Percentiles rank a stretch among this genome's conserved stretches.
Conservation (phyloP, 805 yeast genomes). For the Monosporozyma solicola region DNA sequence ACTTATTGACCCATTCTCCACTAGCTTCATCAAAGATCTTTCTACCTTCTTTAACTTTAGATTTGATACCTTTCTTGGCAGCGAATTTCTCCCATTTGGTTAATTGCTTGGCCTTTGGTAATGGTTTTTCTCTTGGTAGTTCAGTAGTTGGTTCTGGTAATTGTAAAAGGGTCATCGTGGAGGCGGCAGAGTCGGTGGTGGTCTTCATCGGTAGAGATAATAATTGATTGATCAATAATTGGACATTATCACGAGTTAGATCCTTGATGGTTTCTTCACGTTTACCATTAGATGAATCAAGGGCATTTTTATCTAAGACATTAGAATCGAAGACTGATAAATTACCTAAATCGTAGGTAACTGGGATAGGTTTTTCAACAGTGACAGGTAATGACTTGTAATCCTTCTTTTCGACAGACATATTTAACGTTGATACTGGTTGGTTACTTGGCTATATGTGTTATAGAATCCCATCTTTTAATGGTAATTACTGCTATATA, state of each 20-base stretch:
- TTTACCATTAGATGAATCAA: slow-evolving; percentile 43
- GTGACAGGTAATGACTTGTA: slow-evolving; percentile 49
- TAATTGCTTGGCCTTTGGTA: slow-evolving; percentile 85
- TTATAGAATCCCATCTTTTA: neutral
- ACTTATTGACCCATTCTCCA: slow-evolving; percentile 95
- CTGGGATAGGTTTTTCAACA: slow-evolving; percentile 88
- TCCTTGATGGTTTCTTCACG: slow-evolving; percentile 57
- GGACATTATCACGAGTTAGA: slow-evolving; percentile 85
- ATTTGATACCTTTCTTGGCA: slow-evolving; percentile 84
- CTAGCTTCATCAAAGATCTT: slow-evolving; percentile 80
- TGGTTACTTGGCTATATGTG: neutral
- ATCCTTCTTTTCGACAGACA: slow-evolving; percentile 5
- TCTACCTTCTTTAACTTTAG: slow-evolving; percentile 85
- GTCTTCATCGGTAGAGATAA: slow-evolving; percentile 82
- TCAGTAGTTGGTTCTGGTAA: slow-evolving; percentile 76
- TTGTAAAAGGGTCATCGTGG: slow-evolving; percentile 62
- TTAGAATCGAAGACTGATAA: slow-evolving; percentile 84
- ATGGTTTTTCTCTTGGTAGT: slow-evolving; percentile 89
- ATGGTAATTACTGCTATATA: neutral
- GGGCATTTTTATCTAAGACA: slow-evolving; percentile 59
- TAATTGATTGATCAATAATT: slow-evolving; percentile 81
- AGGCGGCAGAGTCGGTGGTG: slow-evolving; percentile 63
- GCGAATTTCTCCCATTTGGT: slow-evolving; percentile 98
- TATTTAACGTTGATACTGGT: neutral
- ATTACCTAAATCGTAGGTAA: slow-evolving; percentile 81